Evolutionary conservation across 2,329 filamentous ascomycete genomes (phyloP).

Genomic region (Metarhizium album): DNA sequence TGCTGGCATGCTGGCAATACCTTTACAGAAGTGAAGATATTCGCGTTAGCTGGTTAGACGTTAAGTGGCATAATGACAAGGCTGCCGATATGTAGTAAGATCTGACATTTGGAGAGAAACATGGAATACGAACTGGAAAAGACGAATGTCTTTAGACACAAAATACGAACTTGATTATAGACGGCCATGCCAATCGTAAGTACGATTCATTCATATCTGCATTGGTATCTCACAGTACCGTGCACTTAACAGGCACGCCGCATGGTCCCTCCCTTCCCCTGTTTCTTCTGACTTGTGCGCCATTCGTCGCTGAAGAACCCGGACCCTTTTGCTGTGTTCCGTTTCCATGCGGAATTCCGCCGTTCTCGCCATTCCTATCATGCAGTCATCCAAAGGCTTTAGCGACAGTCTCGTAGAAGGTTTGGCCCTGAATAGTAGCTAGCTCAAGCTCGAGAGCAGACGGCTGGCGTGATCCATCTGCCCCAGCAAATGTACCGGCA

Average conservation of each 20-base stretch:
- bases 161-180: neutral
- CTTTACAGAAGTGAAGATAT: too few species aligned
- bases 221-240: neutral
- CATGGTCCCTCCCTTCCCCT: neutral
- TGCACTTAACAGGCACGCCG: neutral
- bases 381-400: slow-evolving; percentile 73
- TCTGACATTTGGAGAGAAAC: too few species aligned
- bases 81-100: too few species aligned
- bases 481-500: slow-evolving; percentile 74
- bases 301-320: neutral
- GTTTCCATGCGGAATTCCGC: neutral
- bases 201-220: neutral
- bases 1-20: too few species aligned
- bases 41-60: too few species aligned
- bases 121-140: too few species aligned
- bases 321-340: neutral
- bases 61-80: too few species aligned
- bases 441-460: slow-evolving; percentile 63
- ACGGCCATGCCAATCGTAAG: neutral
- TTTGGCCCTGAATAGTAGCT: slow-evolving; percentile 72
- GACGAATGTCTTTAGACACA: too few species aligned
- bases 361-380: slow-evolving; percentile 32
- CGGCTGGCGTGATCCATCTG: slow-evolving; percentile 78
- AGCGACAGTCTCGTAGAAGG: slow-evolving; percentile 66
- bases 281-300: neutral